Conservation (phyloP, 1,284 basidiomycete genomes). For the Pyrrhoderma lamaoense region DNA sequence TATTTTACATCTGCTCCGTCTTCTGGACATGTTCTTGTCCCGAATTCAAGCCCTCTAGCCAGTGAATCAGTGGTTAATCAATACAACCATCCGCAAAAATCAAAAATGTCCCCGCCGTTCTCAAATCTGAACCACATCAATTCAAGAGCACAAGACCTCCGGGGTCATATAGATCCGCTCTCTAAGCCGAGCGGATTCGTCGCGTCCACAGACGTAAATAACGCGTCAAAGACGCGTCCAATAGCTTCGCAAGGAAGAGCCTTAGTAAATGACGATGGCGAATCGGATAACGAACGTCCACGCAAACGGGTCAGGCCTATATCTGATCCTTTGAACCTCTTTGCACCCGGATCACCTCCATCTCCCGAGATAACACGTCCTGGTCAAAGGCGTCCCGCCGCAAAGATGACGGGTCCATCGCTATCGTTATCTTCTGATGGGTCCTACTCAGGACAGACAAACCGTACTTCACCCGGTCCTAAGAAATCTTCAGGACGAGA, state of each 20-base stretch:
- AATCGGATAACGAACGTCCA: constrained; percentile 51
- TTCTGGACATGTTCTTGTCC: constrained; percentile 56
- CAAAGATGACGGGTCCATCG: constrained; percentile 30
- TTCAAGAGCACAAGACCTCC: constrained; percentile 32
- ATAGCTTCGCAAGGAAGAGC: constrained; percentile 30
- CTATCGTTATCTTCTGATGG: constrained; percentile 55
- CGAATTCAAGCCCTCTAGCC: constrained; percentile 59
- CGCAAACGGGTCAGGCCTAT: constrained; percentile 48
- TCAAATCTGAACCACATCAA: constrained; percentile 32
- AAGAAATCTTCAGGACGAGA: constrained; percentile 37
- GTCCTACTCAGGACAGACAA: constrained; percentile 33
- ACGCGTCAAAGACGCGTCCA: constrained; percentile 32
- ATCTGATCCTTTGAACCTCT: constrained; percentile 34
- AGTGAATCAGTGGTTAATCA: constrained; percentile 27
- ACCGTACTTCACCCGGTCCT: constrained; percentile 26
- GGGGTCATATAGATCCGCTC: constrained; percentile 44
- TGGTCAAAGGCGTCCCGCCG: constrained; percentile 40
- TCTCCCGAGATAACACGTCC: constrained; percentile 51
- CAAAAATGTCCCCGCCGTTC: constrained; percentile 26
- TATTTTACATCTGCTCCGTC: constrained; percentile 35
- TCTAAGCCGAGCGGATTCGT: constrained; percentile 54
- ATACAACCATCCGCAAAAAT: background rate
- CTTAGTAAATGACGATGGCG: constrained; percentile 31
- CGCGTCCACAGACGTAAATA: constrained; percentile 26
- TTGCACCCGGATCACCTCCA: constrained; percentile 33